Base-by-base conservation (phyloP, 73 alveolate genomes). In the Blepharisma japonicum region DNA sequence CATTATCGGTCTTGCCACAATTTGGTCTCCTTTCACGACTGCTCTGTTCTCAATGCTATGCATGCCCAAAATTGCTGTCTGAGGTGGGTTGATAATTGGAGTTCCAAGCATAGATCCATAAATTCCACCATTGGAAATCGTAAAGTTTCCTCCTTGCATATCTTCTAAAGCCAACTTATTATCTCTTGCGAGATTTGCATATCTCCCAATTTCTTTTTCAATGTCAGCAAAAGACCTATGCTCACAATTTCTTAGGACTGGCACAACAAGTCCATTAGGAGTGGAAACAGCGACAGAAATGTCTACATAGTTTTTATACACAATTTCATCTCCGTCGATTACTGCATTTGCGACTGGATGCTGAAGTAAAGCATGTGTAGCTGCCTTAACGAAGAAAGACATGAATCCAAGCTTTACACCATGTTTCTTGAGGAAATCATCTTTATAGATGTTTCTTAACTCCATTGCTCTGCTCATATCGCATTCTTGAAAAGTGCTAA, bases 141-240 rank as follows among this genome's bases (percentile, higher is more conserved):
- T 92, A 84, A 90, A 92, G 51, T 93, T 87, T 53, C 98, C 98
- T 25, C 98, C 98, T n/a, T 85, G 90, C 96, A 92, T 90, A 49
- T 92, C 98, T 77, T 92, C 98, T 21, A 91, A 81, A 6, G 90
- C 84, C 27, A 92, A 74, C 77, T 89, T 85, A 48, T 94, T 96
- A 45, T 89, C 86, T 20, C 79, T 71, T 25, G 88, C 91, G 3
- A 27, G 7, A 14, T 25, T 25, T 18, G 56, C 51, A 11, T 1
- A 18, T 20, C 23, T 23, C n/a, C 6, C 51, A 14, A 20, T 11
- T 25, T 66, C 2, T 77, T 55, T 91, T 78, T 92, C 98, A 45
- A 92, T 85, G 55, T 89, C 96, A 23, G 95, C 94, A 55, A 84
- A 85, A 45, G 90, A 84, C 81, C 81, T 82, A 25, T 74, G 67